phyloP scores from a whole-genome alignment of 805 yeast genomes.

The Wickerhamiella sorbophila region DNA sequence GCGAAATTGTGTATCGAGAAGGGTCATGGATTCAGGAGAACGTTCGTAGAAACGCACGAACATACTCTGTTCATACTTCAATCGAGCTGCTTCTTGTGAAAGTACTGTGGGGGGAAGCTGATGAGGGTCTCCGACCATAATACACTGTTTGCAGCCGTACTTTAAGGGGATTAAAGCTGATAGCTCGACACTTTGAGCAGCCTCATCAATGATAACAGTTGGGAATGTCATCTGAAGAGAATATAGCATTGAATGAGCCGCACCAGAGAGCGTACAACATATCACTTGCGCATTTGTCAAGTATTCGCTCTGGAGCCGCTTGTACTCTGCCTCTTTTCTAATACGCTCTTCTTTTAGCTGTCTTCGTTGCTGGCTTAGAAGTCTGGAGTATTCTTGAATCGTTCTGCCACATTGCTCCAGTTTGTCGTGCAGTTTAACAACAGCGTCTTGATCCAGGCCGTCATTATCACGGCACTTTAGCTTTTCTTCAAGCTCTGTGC shows the following conservation, averaged over 20 bases:
- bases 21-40: constrained; percentile 43
- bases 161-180: constrained; percentile 84
- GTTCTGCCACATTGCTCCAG: constrained; percentile 43
- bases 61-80: constrained; percentile 75
- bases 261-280: constrained; percentile 84
- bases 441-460: constrained; percentile 19
- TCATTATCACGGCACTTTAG: constrained; percentile 16
- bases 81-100: constrained; percentile 71
- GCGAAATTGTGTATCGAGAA: constrained; percentile 86
- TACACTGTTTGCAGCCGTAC: constrained; percentile 79
- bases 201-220: constrained; percentile 90
- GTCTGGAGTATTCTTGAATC: constrained; percentile 56
- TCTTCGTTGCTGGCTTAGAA: constrained; percentile 70
- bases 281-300: constrained; percentile 67
- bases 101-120: constrained; percentile 95
- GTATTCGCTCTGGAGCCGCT: constrained; percentile 60
- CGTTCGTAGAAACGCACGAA: constrained; percentile 84
- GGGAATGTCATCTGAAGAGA: constrained; percentile 65
- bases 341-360: constrained; percentile 51
- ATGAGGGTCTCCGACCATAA: constrained; percentile 98
- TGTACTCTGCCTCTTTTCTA: constrained; percentile 61
- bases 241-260: constrained; percentile 79
- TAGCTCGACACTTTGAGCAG: constrained; percentile 91
- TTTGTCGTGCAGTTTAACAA: constrained; percentile 26
- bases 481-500: constrained; percentile 35